These are phyloP conservation scores for Volvox reticuliferus DNA, from an alignment of 139 green algal genomes.

Conservation along the genomic window DNA sequence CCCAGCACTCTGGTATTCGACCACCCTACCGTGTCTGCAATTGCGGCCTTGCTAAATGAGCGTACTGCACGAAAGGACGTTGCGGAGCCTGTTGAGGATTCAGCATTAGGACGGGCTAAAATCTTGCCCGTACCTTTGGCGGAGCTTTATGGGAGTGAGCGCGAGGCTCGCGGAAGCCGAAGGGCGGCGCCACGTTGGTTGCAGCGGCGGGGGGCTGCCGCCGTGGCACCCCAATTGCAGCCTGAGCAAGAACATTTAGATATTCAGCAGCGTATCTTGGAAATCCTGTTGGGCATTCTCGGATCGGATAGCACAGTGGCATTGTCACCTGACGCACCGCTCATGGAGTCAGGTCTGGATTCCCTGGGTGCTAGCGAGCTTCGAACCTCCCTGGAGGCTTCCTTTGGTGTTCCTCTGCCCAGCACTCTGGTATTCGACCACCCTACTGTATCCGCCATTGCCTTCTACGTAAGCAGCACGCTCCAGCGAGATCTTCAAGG, in stretches of 20 bases:
- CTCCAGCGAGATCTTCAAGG: neutral
- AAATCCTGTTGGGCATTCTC: constrained; percentile 59
- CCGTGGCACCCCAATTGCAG: neutral
- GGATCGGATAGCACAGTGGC: constrained; percentile 39
- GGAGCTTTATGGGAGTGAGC: neutral
- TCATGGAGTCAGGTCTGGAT: constrained; percentile 87
- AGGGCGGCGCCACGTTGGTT: neutral
- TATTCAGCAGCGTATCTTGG: neutral
- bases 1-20: constrained; percentile 77
- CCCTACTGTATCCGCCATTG: constrained; percentile 10
- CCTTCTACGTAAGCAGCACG: neutral
- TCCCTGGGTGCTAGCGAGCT: constrained; percentile 84
- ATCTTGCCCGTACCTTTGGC: neutral
- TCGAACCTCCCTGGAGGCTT: constrained; percentile 66
- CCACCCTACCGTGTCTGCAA: constrained; percentile 45
- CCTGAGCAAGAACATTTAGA: neutral
- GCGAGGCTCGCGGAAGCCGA: neutral
- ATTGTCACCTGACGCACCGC: constrained; percentile 62
- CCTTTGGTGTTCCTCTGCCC: constrained; percentile 61
- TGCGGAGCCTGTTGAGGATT: neutral
- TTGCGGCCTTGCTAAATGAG: neutral
- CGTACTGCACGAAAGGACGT: neutral
- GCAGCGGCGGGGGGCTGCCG: neutral
- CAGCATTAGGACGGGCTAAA: neutral
- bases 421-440: constrained; percentile 79